Conservation (phyloP, 1,284 basidiomycete species). For the Tylopilus sp. region DNA sequence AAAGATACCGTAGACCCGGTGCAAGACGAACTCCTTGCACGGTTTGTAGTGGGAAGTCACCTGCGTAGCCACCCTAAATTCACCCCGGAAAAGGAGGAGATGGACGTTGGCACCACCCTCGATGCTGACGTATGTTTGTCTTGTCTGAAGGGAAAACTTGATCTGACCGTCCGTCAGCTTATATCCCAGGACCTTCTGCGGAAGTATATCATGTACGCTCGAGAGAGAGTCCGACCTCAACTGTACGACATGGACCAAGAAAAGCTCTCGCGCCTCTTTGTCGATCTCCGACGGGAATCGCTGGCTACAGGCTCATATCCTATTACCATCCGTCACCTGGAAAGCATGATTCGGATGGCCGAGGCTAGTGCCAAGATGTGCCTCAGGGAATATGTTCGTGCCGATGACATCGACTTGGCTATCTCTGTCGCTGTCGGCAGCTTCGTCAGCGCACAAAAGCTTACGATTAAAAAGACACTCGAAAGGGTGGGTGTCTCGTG, state of each 20-base stretch:
- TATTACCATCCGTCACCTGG: constrained; percentile 96
- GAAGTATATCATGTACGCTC: constrained; percentile 99
- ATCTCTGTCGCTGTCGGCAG: constrained; percentile 94
- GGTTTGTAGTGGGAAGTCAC: constrained; percentile 97
- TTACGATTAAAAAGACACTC: constrained; percentile 96
- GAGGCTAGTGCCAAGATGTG: constrained; percentile 99
- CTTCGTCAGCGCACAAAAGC: constrained; percentile 96
- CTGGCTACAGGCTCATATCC: constrained; percentile 96
- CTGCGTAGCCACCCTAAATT: constrained; percentile 93
- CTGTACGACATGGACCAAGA: constrained; percentile 95
- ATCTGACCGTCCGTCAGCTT: constrained; percentile 51
- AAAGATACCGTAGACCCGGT: constrained; percentile 98
- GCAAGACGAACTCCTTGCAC: constrained; percentile 92
- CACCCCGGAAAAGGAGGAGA: constrained; percentile 79
- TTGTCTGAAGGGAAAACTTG: not conserved
- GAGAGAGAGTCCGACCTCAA: constrained; percentile 90
- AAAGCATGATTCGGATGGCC: constrained; percentile 99
- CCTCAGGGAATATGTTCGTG: constrained; percentile 90
- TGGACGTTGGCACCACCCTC: constrained; percentile 82
- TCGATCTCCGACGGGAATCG: constrained; percentile 95
- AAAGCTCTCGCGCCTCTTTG: constrained; percentile 90
- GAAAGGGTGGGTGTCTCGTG: constrained; percentile 67
- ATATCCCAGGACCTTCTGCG: constrained; percentile 96
- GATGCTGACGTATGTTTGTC: constrained; percentile 80
- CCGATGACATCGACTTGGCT: constrained; percentile 96